Evolutionary conservation across 805 yeast species (phyloP), one percentile per base, ranked within the genome.

Genomic region (Myxozyma geophila): DNA sequence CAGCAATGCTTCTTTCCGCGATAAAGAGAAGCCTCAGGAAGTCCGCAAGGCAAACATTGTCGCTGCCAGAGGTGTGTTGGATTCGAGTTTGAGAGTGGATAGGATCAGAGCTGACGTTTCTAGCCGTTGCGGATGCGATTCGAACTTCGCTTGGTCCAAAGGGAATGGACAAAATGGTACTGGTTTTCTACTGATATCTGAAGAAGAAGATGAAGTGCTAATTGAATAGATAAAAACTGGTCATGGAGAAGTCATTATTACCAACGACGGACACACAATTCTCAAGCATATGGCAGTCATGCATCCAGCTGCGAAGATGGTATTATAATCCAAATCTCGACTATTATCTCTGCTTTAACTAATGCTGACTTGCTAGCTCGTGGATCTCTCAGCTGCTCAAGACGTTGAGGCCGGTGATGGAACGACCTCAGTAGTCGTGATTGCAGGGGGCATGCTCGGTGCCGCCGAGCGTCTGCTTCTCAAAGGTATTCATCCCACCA

Each of bases 391-490:
- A 64, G 97, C 92, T 48, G 98, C 99, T 0, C 99, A 95, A 78
- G 99, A 95, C 72, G 89, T 92, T 44, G 99, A 92, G 77, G 99
- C 98, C n/a, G 99, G 99, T 60, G 99, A 95, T 75, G 99, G 99
- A 68, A 95, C 99, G 40, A 95, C 99, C 0, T 88, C 97, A 1
- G 99, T 95, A 39, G 99, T 96, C 36, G 93, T 95, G 60, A 81
- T 95, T 67, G 90, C 98, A 6, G 99, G 99, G 43, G 93, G 98
- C 5, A 78, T 95, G 54, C 81, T 95, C 60, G 96, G 93, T 37
- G 99, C 99, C 17, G 96, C 98, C 60, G 99, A 95, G 72, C 87
- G 88, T 75, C 81, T 95, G 64, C 83, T 95, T 72, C 86, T 85
- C 70, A 90, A 89, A 76, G 98, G 81, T 2, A 91, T 95, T 71